Evolutionary conservation across 129 eudicot species (phyloP), one percentile per base, ranked within the genome.

Genomic region (Apium graveolens): DNA sequence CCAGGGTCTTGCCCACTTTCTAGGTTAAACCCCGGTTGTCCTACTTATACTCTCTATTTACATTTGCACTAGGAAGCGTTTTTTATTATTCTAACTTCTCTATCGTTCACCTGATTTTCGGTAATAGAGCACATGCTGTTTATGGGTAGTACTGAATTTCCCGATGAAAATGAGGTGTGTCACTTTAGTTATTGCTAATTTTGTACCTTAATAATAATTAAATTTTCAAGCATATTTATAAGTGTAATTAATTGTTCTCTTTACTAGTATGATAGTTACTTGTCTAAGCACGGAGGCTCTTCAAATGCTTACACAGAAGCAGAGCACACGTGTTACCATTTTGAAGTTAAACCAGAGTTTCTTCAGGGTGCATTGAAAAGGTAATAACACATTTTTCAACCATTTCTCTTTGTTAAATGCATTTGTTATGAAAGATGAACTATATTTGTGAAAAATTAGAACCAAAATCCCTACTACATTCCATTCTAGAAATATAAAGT

Each of bases 261-360:
- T 82, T 86, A 81, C 83, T 85, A 96, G 99, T 96, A 90, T 92
- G 99, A 96, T 82, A 96, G 99, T 90, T 96, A 87, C 87, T 84
- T 96, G 93, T 90, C 97, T 80, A 96, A 96, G 91, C 99, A 96
- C 75, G 99, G 99, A 76, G 99, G 99, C 81, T 92, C 97, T 27
- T 96, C 99, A 62, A 96, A 96, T 89, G 99, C 97, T 63, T 92
- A 87, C 86, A 92, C 99, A 8, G 99, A 92, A 86, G 86, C 87
- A 55, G 99, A 96, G 81, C 89, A 96, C 70, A 92, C 99, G 38
- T 96, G 99, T 87, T 96, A 96, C 84, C 92, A 96, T 89, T 96
- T 96, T 86, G 99, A 96, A 66, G 99, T 96, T 53, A 96, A 96
- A 79, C 85, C 82, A 35, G 99, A 96, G 84, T 92, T 86, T 85